Base-by-base conservation (phyloP, 495 filamentous ascomycete genomes). In the Ramalina peruviana region DNA sequence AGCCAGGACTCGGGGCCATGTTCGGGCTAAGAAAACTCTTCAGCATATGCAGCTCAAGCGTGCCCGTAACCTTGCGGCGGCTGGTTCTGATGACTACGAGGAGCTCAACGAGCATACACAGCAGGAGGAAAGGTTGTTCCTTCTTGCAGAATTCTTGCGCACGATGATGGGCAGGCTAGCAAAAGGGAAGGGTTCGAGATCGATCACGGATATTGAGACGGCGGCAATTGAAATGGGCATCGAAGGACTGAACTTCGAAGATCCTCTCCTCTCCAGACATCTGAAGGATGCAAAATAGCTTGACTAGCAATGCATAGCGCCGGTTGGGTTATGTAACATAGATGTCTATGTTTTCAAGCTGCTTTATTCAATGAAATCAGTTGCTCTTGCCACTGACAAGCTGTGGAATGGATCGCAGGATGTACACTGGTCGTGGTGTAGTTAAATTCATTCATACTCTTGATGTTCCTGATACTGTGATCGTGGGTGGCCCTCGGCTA, bases 191-290 rank as follows among this genome's bases (percentile, higher is more conserved):
- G 50, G 52, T 2, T 46, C 39, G 36, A 52, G 53, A 4, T 59
- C 68, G n/a, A 66, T 76, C 43, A 56, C 62, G 3, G 59, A 70
- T 38, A 60, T 81, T 21, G 57, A 59, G 20, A 54, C 61, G 19
- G 73, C 72, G 19, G 75, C 76, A 15, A 47, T 50, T 42, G 74
- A 80, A 50, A 81, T 83, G 78, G 71, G 73, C 6, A 69, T 75
- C 15, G 41, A 49, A 10, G 63, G 56, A 6, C 53, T 71, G 27
- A 52, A 65, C 41, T 52, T 72, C 20, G 67, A 60, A 58, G 53
- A 59, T 65, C 50, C 54, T 67, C 36, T 58, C 39, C 39, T 40
- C n/a, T 43, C 46, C 30, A 33, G 30, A 33, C 12, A 4, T 33
- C 12, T 11, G 30, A 33, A 33, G 5, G 23, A 25, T 4, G 23